Conservation (phyloP, 768 basidiomycete genomes). For the Leucosporidium scottii region DNA sequence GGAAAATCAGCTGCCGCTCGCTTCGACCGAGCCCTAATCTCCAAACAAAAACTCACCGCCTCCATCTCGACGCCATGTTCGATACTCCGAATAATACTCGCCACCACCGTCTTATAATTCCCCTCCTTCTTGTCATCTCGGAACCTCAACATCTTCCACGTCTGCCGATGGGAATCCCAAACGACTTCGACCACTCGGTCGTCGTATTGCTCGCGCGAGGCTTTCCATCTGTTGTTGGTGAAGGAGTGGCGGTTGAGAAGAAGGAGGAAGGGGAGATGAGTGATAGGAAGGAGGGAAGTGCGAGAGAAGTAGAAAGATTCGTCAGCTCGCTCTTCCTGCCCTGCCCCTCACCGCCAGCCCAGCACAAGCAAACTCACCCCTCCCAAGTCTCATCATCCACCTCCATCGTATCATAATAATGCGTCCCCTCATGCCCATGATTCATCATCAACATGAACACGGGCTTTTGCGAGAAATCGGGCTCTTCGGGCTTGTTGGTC, state of each 20-base stretch:
- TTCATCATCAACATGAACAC: conserved; percentile 75
- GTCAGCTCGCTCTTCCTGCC: no score
- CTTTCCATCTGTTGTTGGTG: conserved; percentile 60
- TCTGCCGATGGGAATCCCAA: conserved; percentile 62
- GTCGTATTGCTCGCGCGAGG: conserved; percentile 75
- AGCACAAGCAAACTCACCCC: conserved; percentile 51
- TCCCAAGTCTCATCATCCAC: conserved; percentile 92
- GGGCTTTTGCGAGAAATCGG: conserved; percentile 79
- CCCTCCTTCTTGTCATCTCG: conserved; percentile 89
- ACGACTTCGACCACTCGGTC: conserved; percentile 90
- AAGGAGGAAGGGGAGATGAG: not conserved
- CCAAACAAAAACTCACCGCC: conserved; percentile 50
- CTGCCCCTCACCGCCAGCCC: no score
- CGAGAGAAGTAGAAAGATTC: conserved; percentile 4
- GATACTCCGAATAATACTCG: conserved; percentile 83
- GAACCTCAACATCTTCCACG: conserved; percentile 88
- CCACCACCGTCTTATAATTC: conserved; percentile 75
- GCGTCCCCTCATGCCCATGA: conserved; percentile 62
- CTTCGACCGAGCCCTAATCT: no score
- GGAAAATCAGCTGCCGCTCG: not conserved
- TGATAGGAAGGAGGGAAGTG: not conserved
- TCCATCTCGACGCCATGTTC: conserved; percentile 89
- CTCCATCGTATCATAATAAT: conserved; percentile 75
- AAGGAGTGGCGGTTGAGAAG: not conserved
- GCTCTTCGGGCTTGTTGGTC: conserved; percentile 50